Conservation (phyloP, 2,329 filamentous ascomycete genomes). For the Colletotrichum tropicale region DNA sequence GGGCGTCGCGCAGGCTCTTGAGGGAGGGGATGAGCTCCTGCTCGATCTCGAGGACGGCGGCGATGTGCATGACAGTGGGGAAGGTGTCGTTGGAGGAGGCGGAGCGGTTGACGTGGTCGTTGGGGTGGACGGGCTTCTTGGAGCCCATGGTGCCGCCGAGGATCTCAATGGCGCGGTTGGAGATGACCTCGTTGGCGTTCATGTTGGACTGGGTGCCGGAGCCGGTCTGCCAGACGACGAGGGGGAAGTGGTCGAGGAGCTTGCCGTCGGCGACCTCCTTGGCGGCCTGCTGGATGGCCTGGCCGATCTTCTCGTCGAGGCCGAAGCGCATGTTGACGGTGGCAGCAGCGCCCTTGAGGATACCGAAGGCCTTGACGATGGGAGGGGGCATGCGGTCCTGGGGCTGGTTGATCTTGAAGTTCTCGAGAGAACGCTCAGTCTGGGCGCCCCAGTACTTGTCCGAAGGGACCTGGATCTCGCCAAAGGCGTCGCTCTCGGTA, state of each 20-base stretch:
- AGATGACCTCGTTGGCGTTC: constrained; percentile 99
- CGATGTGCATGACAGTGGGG: constrained; percentile 99
- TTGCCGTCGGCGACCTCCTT: constrained; percentile 92
- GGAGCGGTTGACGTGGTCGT: constrained; percentile 99
- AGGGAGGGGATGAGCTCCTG: constrained; percentile 83
- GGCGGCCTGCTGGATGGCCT: constrained; percentile 94
- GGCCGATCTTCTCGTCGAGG: constrained; percentile 75
- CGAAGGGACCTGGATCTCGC: constrained; percentile 87
- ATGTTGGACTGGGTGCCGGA: constrained; percentile 99
- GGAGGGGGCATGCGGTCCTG: constrained; percentile 97
- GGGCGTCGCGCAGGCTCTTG: constrained; percentile 78
- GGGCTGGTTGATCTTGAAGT: constrained; percentile 99
- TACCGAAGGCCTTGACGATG: constrained; percentile 91
- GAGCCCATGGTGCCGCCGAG: constrained; percentile 90
- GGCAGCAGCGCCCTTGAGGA: constrained; percentile 95
- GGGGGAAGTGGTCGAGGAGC: constrained; percentile 95
- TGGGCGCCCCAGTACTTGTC: constrained; percentile 99
- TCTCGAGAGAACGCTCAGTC: constrained; percentile 93
- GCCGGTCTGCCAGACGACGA: constrained; percentile 99
- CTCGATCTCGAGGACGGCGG: constrained; percentile 92
- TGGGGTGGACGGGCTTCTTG: constrained; percentile 99
- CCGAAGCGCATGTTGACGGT: constrained; percentile 95
- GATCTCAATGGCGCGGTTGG: constrained; percentile 98
- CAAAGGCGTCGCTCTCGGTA: constrained; percentile 96
- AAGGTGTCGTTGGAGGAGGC: constrained; percentile 99